Evolutionary conservation across 75 land plant genomes (phyloP).

Genomic region (Cunninghamia lanceolata): DNA sequence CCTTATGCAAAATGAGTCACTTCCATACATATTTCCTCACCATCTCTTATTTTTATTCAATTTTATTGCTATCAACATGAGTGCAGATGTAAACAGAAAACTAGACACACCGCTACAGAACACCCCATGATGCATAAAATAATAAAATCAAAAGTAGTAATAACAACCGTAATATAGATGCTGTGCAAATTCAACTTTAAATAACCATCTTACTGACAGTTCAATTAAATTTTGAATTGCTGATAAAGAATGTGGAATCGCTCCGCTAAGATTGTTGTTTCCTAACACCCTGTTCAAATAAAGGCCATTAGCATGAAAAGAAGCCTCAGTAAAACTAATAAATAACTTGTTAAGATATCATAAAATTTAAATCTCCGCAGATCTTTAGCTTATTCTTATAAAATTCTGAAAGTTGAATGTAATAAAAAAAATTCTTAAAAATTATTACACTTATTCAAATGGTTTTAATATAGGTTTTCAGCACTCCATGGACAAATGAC

Average conservation of each 20-base stretch:
- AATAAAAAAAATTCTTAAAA: neutral
- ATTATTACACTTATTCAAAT: neutral
- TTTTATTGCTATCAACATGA: neutral
- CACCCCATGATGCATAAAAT: neutral
- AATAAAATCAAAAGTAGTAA: neutral
- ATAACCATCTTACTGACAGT: slow-evolving; percentile 36
- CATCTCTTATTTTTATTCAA: neutral
- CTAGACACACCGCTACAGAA: neutral
- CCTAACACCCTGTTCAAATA: slow-evolving; percentile 5
- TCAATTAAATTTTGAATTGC: slow-evolving; percentile 33
- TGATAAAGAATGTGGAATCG: slow-evolving; percentile 44
- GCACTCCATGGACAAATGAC: neutral
- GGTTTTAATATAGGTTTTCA: neutral
- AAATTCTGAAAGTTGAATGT: neutral
- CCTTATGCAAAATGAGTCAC: neutral
- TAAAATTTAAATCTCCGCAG: neutral
- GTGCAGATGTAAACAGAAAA: neutral
- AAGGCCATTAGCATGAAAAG: neutral
- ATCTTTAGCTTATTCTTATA: neutral
- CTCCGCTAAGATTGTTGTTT: slow-evolving; percentile 25
- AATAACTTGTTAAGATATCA: neutral
- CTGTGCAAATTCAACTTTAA: neutral
- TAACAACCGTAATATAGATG: neutral
- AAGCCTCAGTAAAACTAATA: neutral
- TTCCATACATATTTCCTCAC: neutral